These are phyloP conservation scores for Diaporthe australafricana DNA, from an alignment of 2,329 filamentous ascomycete genomes.

Conservation along the genomic window DNA sequence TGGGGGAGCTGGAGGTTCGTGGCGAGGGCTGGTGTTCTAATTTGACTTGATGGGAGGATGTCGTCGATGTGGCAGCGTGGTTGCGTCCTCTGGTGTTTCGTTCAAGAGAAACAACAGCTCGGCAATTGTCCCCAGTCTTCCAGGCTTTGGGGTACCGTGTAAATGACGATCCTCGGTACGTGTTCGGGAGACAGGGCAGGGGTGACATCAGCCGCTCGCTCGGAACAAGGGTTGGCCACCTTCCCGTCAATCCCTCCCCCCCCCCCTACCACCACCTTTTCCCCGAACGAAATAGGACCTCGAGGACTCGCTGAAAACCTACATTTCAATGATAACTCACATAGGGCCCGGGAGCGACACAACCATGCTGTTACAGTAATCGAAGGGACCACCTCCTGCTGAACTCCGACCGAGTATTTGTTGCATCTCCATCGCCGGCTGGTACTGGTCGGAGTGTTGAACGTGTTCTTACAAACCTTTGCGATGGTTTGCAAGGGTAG, in stretches of 20 bases:
- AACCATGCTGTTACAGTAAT: too few species aligned
- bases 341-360: too few species aligned
- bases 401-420: not conserved
- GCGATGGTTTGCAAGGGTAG: not conserved
- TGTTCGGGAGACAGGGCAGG: constrained; percentile 5
- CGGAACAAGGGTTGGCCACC: not conserved
- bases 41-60: not conserved
- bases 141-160: not conserved
- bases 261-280: not conserved
- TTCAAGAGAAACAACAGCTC: not conserved
- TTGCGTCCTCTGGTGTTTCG: not conserved
- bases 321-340: too few species aligned
- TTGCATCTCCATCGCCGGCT: not conserved
- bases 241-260: not conserved
- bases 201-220: constrained; percentile 23
- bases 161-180: constrained; percentile 21
- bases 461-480: too few species aligned
- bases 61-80: not conserved
- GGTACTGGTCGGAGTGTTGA: not conserved
- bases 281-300: too few species aligned
- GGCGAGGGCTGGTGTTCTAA: not conserved
- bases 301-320: too few species aligned
- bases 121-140: constrained; percentile 10
- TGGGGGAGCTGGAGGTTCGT: not conserved
- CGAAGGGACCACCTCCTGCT: not conserved